These are phyloP conservation scores for Penicillium sp. DNA, from an alignment of 2,329 filamentous ascomycete species.

Conservation along the genomic window DNA sequence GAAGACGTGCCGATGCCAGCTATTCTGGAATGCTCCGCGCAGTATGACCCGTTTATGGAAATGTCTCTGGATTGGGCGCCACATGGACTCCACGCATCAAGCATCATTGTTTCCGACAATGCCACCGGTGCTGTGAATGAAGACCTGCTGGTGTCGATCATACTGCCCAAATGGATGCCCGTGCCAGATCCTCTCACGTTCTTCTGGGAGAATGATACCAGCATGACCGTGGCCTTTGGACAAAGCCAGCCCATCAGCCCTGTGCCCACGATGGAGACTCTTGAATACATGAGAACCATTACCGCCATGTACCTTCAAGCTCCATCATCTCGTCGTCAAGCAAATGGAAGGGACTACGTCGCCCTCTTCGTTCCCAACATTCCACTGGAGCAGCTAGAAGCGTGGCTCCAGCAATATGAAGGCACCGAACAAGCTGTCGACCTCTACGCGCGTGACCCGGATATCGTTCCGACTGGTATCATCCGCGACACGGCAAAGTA, in stretches of 20 bases:
- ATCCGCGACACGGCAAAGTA: constrained; percentile 29
- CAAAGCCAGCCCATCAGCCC: background rate
- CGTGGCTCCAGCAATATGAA: constrained; percentile 25
- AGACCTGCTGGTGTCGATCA: constrained; percentile 24
- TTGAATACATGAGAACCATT: constrained; percentile 34
- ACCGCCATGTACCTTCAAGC: constrained; percentile 32
- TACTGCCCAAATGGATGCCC: constrained; percentile 19
- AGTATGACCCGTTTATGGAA: constrained; percentile 35
- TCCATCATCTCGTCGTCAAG: constrained; percentile 11
- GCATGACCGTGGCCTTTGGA: constrained; percentile 12
- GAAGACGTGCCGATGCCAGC: constrained; percentile 22
- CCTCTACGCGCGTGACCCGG: constrained; percentile 17
- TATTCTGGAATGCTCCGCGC: constrained; percentile 25
- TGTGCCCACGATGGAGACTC: constrained; percentile 18
- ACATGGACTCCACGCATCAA: constrained; percentile 24
- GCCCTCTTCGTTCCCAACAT: constrained; percentile 31
- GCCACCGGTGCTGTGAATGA: constrained; percentile 7
- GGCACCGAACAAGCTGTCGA: constrained; percentile 27
- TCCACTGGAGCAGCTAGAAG: constrained; percentile 12
- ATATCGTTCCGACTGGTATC: constrained; percentile 19
- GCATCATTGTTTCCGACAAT: constrained; percentile 22
- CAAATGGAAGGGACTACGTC: constrained; percentile 25
- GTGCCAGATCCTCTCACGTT: constrained; percentile 27
- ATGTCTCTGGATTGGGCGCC: constrained; percentile 31
- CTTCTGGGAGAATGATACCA: constrained; percentile 32